Conservation (phyloP, 176 grass and related monocot species). For the Avena atlantica region DNA sequence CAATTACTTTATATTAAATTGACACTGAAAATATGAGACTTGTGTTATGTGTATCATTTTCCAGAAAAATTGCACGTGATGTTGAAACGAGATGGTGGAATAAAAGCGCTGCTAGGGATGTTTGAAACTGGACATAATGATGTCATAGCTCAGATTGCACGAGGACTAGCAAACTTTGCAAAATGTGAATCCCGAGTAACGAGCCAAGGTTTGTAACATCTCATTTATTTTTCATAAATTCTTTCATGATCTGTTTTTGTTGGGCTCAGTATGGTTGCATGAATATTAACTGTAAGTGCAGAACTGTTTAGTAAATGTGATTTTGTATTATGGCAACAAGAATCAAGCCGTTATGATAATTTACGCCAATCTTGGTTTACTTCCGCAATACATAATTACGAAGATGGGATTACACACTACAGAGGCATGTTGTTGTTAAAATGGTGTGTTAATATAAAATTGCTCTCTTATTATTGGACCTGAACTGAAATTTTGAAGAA, state of each 20-base stretch:
- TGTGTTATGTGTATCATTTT: background rate
- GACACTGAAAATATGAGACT: background rate
- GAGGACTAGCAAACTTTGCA: conserved; percentile 95
- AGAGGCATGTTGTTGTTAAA: too few species aligned
- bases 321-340: too few species aligned
- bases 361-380: too few species aligned
- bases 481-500: too few species aligned
- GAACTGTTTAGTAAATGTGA: background rate
- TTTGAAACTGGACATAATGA: conserved; percentile 65
- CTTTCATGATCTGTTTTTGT: conserved; percentile 28
- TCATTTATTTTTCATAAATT: background rate
- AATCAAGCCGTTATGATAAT: too few species aligned
- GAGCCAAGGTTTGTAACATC: conserved; percentile 66
- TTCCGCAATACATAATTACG: background rate
- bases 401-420: too few species aligned
- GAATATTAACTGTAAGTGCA: conserved; percentile 24
- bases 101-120: conserved; percentile 86
- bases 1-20: background rate
- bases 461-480: too few species aligned
- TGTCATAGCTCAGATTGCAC: conserved; percentile 91
- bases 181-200: conserved; percentile 97
- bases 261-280: conserved; percentile 22
- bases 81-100: conserved; percentile 91
- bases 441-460: too few species aligned
- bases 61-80: conserved; percentile 74